Evolutionary conservation across 257 asterid genomes (phyloP).

Genomic region (Fraxinus pennsylvanica): DNA sequence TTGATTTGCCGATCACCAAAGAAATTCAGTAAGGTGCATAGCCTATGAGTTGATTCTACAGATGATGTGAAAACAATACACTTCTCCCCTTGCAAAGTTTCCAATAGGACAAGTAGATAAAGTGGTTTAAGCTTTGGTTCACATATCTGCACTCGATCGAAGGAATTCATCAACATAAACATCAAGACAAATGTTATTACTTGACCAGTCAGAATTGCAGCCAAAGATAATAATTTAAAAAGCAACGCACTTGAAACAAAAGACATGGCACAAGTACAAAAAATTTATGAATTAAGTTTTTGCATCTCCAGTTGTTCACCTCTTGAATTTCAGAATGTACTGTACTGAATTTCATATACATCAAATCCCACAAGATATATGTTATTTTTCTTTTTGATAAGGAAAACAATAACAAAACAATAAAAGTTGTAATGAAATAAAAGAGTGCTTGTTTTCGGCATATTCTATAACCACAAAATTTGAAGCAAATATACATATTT

Average conservation of each 20-base stretch:
- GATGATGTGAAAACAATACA: slow-evolving; percentile 90
- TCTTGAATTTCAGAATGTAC: neutral
- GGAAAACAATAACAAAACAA: neutral
- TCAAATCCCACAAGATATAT: neutral
- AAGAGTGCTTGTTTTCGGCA: neutral
- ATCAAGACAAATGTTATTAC: neutral
- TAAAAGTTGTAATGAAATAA: neutral
- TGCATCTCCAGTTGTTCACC: neutral
- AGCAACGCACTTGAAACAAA: neutral
- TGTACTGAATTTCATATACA: slow-evolving; percentile 6
- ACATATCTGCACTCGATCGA: slow-evolving; percentile 59
- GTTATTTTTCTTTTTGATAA: neutral
- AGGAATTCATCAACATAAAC: slow-evolving; percentile 20
- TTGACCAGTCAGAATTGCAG: neutral
- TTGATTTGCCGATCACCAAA: slow-evolving; percentile 58
- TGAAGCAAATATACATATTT: neutral
- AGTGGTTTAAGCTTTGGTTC: slow-evolving; percentile 77
- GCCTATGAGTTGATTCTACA: slow-evolving; percentile 78
- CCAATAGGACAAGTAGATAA: slow-evolving; percentile 78
- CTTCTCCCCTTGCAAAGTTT: slow-evolving; percentile 67
- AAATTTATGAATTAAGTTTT: slow-evolving; percentile 7
- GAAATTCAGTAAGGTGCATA: slow-evolving; percentile 65
- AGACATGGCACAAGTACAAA: neutral
- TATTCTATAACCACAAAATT: neutral
- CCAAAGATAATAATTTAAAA: neutral